Evolutionary conservation across 2,329 filamentous ascomycete species (phyloP).

Genomic region (Nemania diffusa): DNA sequence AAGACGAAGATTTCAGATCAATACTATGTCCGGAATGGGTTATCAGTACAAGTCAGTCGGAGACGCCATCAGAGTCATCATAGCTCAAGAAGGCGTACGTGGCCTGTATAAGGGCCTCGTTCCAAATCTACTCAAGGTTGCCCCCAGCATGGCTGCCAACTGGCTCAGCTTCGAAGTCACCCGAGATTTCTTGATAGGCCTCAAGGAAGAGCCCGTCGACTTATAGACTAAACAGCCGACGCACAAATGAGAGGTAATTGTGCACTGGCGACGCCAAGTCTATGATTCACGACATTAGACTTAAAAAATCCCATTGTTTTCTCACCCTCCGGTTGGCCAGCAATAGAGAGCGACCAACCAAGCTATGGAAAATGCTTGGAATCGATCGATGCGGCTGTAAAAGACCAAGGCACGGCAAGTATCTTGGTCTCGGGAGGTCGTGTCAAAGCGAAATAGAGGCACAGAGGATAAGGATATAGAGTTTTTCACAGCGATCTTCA

Average conservation of each 20-base stretch:
- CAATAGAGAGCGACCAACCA: constrained; percentile 9
- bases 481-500: constrained; percentile 9
- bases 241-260: constrained; percentile 5
- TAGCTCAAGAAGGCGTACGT: constrained; percentile 81
- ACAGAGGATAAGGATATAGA: constrained; percentile 12
- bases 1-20: constrained; percentile 94
- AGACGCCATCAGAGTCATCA: constrained; percentile 84
- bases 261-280: constrained; percentile 1
- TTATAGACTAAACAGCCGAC: constrained; percentile 37
- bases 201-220: constrained; percentile 59
- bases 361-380: neutral
- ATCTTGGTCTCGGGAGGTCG: neutral
- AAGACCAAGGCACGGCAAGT: neutral
- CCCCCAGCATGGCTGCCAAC: constrained; percentile 97
- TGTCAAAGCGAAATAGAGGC: constrained; percentile 7
- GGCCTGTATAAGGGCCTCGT: constrained; percentile 97
- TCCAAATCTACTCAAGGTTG: constrained; percentile 95
- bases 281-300: constrained; percentile 15
- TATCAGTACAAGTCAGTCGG: constrained; percentile 91
- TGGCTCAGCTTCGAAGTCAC: constrained; percentile 98
- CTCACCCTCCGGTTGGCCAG: neutral
- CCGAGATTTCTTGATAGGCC: constrained; percentile 80
- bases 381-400: neutral
- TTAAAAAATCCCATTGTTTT: constrained; percentile 1
- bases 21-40: constrained; percentile 98